These are phyloP conservation scores for Gonium pectorale DNA, from an alignment of 139 green algal species.

Conservation along the genomic window DNA sequence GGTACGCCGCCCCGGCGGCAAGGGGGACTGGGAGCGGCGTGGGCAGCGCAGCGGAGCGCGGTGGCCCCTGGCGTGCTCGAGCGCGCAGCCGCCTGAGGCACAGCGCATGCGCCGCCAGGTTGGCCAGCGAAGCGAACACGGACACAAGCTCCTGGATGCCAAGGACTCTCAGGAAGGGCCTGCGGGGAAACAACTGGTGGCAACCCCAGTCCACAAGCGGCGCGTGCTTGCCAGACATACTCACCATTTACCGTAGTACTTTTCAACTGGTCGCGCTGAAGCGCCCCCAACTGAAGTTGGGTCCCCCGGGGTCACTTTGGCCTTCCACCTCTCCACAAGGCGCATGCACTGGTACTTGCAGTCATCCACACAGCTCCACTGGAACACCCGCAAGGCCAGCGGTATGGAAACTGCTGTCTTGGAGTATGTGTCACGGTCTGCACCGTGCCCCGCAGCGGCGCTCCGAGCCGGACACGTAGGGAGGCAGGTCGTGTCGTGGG, in stretches of 20 bases:
- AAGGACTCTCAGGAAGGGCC: constrained; percentile 81
- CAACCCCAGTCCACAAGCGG: too few relatives aligned
- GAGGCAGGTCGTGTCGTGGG: too few relatives aligned
- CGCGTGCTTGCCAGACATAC: too few relatives aligned
- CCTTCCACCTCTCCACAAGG: constrained; percentile 52
- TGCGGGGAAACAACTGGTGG: too few relatives aligned
- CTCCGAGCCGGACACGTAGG: too few relatives aligned
- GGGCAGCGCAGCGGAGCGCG: not conserved
- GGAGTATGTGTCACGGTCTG: too few relatives aligned
- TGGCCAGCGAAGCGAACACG: constrained; percentile 81
- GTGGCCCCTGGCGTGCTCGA: not conserved
- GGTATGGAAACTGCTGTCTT: not conserved
- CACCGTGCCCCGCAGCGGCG: too few relatives aligned
- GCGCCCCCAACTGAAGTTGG: too few relatives aligned
- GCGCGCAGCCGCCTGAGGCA: constrained; percentile 44
- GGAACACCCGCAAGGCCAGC: not conserved
- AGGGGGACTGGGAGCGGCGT: not conserved
- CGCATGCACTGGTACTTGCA: constrained; percentile 87
- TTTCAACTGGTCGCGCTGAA: constrained; percentile 52
- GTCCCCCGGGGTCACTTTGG: too few relatives aligned
- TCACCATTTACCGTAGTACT: constrained; percentile 95
- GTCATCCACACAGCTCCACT: constrained; percentile 53
- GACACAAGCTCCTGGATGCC: constrained; percentile 82
- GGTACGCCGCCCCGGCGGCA: constrained; percentile 43
- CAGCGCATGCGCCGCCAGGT: constrained; percentile 75